Base-by-base conservation (phyloP, 306 rosid species). In the Quercus aquifolioides region DNA sequence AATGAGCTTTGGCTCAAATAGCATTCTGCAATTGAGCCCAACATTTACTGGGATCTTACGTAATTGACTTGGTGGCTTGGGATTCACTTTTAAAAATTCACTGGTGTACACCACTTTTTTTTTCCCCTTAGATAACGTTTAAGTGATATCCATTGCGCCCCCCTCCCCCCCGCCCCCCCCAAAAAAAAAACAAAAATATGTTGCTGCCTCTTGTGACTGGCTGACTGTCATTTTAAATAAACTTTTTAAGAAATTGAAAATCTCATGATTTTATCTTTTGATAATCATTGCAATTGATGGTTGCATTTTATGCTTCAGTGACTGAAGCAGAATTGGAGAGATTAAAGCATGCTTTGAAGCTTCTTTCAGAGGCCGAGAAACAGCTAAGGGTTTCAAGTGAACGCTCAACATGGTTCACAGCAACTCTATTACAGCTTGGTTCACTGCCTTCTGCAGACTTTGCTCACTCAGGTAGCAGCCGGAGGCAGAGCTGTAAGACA, bases 341-440 rank as follows among this genome's bases (percentile, higher is more conserved):
- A 69, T 84, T 95, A 78, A 95, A 95, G 85, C 94, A 90, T 85
- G 97, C 99, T 83, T 81, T 93, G 88, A 95, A 87, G 92, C 94
- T 93, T 89, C 99, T 95, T 84, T 89, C 98, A 28, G 98, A 90
- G 88, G 94, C 99, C 19, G 97, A 91, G 86, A 95, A 95, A 85
- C 99, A 90, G 89, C 86, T 93, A 26, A 89, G 99, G 81, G 86
- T 91, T 82, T 95, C 99, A 78, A 91, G 91, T 82, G 99, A 93
- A 82, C 97, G 97, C 75, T 90, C 98, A 55, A 95, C 99, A 43
- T 95, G 98, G 99, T 93, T 95, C 88, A 90, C 98, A 58, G 99
- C 97, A 5, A 91, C 99, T 35, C 91, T 95, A 12, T 89, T 95
- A 70, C 99, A 93, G 79, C 99, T 95, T 82, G 96, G 99, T 81